These are phyloP conservation scores for Macrolepiota albuminosa DNA, from an alignment of 768 basidiomycete species.

Conservation along the genomic window DNA sequence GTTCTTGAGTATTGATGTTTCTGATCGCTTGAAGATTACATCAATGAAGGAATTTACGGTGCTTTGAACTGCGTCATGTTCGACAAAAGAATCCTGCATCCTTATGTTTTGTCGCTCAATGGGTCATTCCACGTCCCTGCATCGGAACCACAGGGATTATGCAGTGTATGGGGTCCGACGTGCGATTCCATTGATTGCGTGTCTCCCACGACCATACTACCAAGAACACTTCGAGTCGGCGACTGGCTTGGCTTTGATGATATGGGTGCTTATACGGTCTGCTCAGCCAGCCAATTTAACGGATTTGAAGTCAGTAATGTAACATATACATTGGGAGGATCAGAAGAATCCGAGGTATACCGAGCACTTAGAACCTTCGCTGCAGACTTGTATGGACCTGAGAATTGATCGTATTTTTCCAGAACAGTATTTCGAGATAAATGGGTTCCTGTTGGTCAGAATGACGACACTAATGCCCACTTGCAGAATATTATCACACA, in stretches of 20 bases:
- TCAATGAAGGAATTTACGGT: constrained; percentile 98
- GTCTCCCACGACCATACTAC: constrained; percentile 55
- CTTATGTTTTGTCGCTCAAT: constrained; percentile 69
- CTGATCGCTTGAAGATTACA: constrained; percentile 66
- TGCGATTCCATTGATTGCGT: constrained; percentile 98
- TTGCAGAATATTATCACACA: too few species aligned
- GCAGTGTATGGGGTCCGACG: constrained; percentile 96
- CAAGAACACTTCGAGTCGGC: constrained; percentile 72
- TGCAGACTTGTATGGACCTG: constrained; percentile 15
- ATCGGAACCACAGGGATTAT: constrained; percentile 37
- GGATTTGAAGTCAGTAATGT: constrained; percentile 81
- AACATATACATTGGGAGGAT: constrained; percentile 68
- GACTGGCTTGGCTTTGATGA: constrained; percentile 97
- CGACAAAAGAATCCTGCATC: constrained; percentile 88
- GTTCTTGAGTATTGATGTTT: constrained; percentile 4
- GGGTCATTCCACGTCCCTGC: constrained; percentile 57
- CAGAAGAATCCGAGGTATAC: constrained; percentile 46
- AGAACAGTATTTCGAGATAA: not conserved
- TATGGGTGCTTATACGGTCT: constrained; percentile 98
- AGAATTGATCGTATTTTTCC: not conserved
- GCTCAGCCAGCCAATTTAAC: constrained; percentile 94
- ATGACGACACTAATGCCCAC: too few species aligned
- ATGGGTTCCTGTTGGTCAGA: too few species aligned
- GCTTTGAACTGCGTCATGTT: constrained; percentile 96
- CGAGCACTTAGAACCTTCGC: constrained; percentile 46